These are phyloP conservation scores for Vachellia collinsii DNA, from an alignment of 306 rosid genomes.

Conservation along the genomic window DNA sequence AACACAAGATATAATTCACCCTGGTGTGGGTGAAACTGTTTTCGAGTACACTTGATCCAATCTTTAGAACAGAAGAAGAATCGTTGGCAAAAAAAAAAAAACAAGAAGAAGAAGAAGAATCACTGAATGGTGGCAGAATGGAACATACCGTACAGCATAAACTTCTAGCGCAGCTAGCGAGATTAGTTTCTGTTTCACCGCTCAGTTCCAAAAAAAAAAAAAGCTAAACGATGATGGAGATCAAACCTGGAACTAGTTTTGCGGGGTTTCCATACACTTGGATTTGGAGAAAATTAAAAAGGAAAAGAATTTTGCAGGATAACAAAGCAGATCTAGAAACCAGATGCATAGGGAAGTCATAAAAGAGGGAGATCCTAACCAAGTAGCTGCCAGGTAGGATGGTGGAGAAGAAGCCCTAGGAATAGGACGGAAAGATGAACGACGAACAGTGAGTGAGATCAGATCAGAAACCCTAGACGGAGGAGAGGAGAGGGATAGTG, in stretches of 20 bases:
- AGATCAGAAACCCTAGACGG: slow-evolving; percentile 39
- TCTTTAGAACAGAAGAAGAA: background rate
- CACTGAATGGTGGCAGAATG: background rate
- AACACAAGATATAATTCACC: background rate
- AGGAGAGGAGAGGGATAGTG: background rate
- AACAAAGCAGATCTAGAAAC: slow-evolving; percentile 14
- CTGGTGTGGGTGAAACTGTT: background rate
- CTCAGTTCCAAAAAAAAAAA: slow-evolving; percentile 1
- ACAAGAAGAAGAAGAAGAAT: background rate
- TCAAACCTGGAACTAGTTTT: background rate
- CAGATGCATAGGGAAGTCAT: background rate
- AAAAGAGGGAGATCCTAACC: slow-evolving; percentile 2
- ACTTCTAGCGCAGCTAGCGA: background rate
- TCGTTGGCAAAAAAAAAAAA: too few species aligned
- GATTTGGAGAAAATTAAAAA: background rate
- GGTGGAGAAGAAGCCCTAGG: slow-evolving; percentile 13
- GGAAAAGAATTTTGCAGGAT: background rate
- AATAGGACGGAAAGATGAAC: background rate
- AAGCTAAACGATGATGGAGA: background rate
- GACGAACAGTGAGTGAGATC: background rate
- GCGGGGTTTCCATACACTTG: background rate
- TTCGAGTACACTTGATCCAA: background rate
- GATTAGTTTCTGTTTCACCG: slow-evolving; percentile 5
- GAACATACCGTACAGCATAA: slow-evolving; percentile 1
- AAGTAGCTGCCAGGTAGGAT: background rate